These are phyloP conservation scores for Misopates orontium DNA, from an alignment of 257 asterid species.

Conservation along the genomic window DNA sequence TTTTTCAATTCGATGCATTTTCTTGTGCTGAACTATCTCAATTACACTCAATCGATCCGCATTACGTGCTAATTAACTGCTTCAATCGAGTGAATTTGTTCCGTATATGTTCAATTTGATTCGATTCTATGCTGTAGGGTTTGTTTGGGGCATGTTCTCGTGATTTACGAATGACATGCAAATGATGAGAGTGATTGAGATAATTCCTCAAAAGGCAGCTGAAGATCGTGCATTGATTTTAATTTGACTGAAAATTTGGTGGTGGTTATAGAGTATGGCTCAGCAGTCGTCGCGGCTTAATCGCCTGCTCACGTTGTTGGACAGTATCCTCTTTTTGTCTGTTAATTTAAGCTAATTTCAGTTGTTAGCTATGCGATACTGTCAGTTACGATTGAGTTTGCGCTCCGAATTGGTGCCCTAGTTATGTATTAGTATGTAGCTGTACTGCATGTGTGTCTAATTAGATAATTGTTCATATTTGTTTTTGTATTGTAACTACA, in stretches of 20 bases:
- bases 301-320: constrained; percentile 92
- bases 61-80: constrained; percentile 26
- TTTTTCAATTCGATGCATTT: constrained; percentile 18
- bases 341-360: constrained; percentile 6
- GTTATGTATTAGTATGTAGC: not conserved
- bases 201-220: constrained; percentile 30
- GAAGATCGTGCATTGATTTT: constrained; percentile 30
- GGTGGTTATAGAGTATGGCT: constrained; percentile 57
- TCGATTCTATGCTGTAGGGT: constrained; percentile 18
- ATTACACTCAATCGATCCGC: constrained; percentile 39
- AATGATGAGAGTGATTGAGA: constrained; percentile 32
- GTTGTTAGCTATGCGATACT: not conserved
- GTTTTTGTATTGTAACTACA: not conserved
- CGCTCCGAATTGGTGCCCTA: not conserved
- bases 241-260: constrained; percentile 40
- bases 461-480: not conserved
- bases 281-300: constrained; percentile 96
- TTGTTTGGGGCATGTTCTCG: constrained; percentile 26
- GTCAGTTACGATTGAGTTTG: not conserved
- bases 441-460: not conserved
- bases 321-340: constrained; percentile 76
- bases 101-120: not conserved
- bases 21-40: not conserved
- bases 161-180: constrained; percentile 39
- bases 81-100: not conserved